Base-by-base conservation (phyloP, 2,329 filamentous ascomycete species). In the Bipolaris cookei region DNA sequence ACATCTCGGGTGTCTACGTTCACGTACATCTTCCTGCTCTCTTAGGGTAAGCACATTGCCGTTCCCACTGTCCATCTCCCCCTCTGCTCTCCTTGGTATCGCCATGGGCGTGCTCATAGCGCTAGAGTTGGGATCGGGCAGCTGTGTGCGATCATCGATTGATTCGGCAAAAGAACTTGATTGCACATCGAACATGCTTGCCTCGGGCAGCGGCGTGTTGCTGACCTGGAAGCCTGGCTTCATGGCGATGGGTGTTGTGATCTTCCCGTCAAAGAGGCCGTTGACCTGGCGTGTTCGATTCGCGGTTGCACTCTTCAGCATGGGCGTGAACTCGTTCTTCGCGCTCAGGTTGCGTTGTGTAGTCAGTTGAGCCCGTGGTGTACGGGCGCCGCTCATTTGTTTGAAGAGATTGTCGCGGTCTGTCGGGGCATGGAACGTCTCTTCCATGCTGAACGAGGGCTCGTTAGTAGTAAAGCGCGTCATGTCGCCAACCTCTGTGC, bases 1-100 rank as follows among this genome's bases (percentile, higher is more conserved):
- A 35, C 30, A 14, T 37, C 13, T 6, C 11, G 6, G 6, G 20
- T 10, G 11, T 51, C 14, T 2, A 3, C 13, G 34, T 38, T 16
- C 43, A 75, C 80, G 58, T 70, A 95, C 90, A 66, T 92, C 92
- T 77, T 98, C 95, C 76, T 99, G 95, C 73, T 99, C 95, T 59
- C 92, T 88, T 56, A 99, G 78, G 1, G 95, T 97, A 66, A 97
- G 84, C 72, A 96, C 89, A 68, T 97, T 97, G 30, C 93, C 93
- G 69, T 97, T 75, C 18, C 92, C 92, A 67, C 95, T 90, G 60
- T 93, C 89, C 59, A 68, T 58, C 4, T 91, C 85, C 0, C 77
- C 79, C 21, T 87, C 89, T 43, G 83, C 85, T 59, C 89, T 84
- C 18, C 88, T 84, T 5, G 88, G 84, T 32, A 91, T 79, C 56